Percentiles rank a stretch among this genome's conserved stretches.
These are phyloP conservation scores for Boletus subcaerulescens DNA, from an alignment of 768 basidiomycete species.

Conservation along the genomic window DNA sequence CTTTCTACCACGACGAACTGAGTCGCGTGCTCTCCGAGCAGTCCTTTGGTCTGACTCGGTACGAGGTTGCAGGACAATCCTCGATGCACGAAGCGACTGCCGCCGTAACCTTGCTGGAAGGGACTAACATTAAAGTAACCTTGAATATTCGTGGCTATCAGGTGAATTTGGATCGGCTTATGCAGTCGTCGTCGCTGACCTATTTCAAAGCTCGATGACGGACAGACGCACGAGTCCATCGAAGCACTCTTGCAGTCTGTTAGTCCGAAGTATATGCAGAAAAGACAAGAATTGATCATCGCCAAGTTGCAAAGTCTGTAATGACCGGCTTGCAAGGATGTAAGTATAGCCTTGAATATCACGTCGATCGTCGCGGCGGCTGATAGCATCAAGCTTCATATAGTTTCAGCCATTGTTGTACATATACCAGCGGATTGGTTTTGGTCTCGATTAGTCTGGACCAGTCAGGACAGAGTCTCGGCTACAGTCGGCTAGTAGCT, in stretches of 20 bases:
- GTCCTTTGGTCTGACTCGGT: constrained; percentile 51
- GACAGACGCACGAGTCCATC: constrained; percentile 50
- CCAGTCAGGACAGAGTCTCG: too few relatives aligned
- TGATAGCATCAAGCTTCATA: constrained; percentile 2
- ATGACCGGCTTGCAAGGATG: constrained; percentile 10
- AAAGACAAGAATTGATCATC: constrained; percentile 45
- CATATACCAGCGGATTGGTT: too few relatives aligned
- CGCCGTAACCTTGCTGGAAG: constrained; percentile 56
- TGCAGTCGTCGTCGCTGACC: constrained; percentile 9
- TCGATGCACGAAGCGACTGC: constrained; percentile 50
- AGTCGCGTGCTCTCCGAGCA: constrained; percentile 55
- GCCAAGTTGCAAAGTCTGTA: constrained; percentile 46
- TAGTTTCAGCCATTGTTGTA: background rate
- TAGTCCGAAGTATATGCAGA: constrained; percentile 53
- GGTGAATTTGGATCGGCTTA: constrained; percentile 33
- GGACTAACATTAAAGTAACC: constrained; percentile 41
- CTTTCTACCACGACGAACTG: constrained; percentile 47
- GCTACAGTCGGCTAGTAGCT: too few relatives aligned
- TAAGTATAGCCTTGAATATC: constrained; percentile 2
- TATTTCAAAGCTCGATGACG: constrained; percentile 24
- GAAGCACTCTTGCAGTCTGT: constrained; percentile 53
- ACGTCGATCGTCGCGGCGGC: background rate
- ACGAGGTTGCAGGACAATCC: constrained; percentile 35
- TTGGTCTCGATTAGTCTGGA: too few relatives aligned
- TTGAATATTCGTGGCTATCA: constrained; percentile 56